Base-by-base conservation (phyloP, 768 basidiomycete genomes). In the Chalciporus chontae region DNA sequence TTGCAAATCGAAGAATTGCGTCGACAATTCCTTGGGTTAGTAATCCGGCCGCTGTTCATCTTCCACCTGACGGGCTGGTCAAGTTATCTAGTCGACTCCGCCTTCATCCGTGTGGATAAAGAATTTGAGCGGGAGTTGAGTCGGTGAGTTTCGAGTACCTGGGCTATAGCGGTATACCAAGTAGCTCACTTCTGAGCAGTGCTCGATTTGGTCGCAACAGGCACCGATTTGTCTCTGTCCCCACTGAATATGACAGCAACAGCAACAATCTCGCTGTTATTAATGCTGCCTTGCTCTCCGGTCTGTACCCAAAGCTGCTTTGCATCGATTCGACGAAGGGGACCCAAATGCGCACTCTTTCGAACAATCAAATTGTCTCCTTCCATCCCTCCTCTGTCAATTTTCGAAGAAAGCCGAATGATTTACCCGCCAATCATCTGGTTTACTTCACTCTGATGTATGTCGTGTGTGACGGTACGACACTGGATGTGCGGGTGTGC, bases 1-100 rank as follows among this genome's bases (percentile, higher is more conserved):
- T 85, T 92, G 69, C 93, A 96, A 69, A 95, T 99, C 26, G 95
- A 98, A 66, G 95, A 97, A 62, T 77, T 97, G 31, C 83, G 94
- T 24, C 92, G 94, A 61, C 95, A 99, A 64, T 81, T 91, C 54
- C 71, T 92, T 47, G 83, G 85, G 77, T 89, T 60, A 54, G 68
- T 32, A 24, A 27, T 17, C 13, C 24, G 48, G 18, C 17, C 46
- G n/a, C 19, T 62, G 31, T 45, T 17, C 18, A 17, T n/a, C 37
- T 51, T 21, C 19, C 21, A 7, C 15, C 55, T 42, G 36, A 57
- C 46, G 42, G 27, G 15, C 43, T 13, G 13, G 37, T 43, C 19
- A 51, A 90, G 89, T 17, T 94, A 95, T 69, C 71, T 98, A 40
- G 79, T 95, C 11, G 95, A 98, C 64, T 90, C 93, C 5, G 77